Evolutionary conservation across 2,329 filamentous ascomycete species (phyloP).

Genomic region (Sporothrix pallida): DNA sequence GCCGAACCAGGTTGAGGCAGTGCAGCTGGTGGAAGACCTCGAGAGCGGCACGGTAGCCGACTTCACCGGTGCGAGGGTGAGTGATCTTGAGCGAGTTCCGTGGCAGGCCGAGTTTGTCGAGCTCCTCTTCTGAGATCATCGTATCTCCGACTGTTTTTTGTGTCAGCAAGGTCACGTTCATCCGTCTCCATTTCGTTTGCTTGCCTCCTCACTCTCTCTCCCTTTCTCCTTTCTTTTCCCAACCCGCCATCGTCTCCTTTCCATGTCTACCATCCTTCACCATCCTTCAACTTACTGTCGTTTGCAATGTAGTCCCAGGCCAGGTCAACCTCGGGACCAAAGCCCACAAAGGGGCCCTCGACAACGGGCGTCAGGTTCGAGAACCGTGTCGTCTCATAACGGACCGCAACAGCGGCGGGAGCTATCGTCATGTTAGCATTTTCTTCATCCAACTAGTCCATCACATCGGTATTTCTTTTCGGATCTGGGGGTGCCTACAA

Average conservation of each 20-base stretch:
- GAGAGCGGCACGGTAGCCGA: slow-evolving; percentile 64
- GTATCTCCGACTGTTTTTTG: slow-evolving; percentile 60
- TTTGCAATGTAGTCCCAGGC: slow-evolving; percentile 63
- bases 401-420: slow-evolving; percentile 52
- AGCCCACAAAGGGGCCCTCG: slow-evolving; percentile 60
- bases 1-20: slow-evolving; percentile 56
- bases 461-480: background rate
- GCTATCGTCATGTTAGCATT: slow-evolving; percentile 51
- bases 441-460: too few species aligned
- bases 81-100: slow-evolving; percentile 61
- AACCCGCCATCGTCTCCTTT: too few species aligned
- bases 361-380: slow-evolving; percentile 53
- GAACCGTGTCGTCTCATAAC: slow-evolving; percentile 58
- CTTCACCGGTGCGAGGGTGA: slow-evolving; percentile 60
- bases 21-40: slow-evolving; percentile 64
- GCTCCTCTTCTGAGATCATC: slow-evolving; percentile 62
- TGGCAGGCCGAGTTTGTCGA: slow-evolving; percentile 58
- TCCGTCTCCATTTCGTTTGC: background rate
- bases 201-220: background rate
- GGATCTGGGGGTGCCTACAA: slow-evolving; percentile 35
- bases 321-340: slow-evolving; percentile 60
- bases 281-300: slow-evolving; percentile 42
- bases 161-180: background rate
- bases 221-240: background rate
- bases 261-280: background rate